phyloP scores from a whole-genome alignment of 495 filamentous ascomycete genomes.

The Tuber umbilicatum region DNA sequence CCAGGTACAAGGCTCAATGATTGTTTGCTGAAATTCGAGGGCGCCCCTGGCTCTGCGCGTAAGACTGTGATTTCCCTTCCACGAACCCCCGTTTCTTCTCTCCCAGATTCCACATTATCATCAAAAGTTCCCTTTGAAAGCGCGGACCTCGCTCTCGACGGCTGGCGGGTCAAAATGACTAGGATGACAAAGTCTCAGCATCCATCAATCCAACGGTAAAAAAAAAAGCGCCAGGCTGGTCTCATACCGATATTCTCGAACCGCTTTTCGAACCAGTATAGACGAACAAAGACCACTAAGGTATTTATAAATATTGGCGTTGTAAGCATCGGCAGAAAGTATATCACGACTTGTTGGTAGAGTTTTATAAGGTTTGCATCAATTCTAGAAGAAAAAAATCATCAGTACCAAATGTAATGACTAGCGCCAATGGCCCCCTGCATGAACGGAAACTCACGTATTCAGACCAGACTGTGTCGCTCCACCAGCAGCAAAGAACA shows the following conservation, averaged over 20 bases:
- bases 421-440: background rate
- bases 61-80: conserved; percentile 57
- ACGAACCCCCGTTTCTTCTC: conserved; percentile 53
- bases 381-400: conserved; percentile 46
- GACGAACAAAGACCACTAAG: conserved; percentile 77
- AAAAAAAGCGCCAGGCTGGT: background rate
- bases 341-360: conserved; percentile 73
- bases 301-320: conserved; percentile 89
- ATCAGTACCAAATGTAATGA: conserved; percentile 16
- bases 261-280: conserved; percentile 97
- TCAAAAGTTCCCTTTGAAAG: conserved; percentile 50
- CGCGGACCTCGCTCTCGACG: conserved; percentile 43
- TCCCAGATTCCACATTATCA: conserved; percentile 45
- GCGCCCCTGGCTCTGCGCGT: conserved; percentile 37
- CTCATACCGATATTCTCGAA: conserved; percentile 71
- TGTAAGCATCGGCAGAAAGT: conserved; percentile 61
- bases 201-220: background rate
- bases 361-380: conserved; percentile 66
- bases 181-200: background rate
- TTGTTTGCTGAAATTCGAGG: conserved; percentile 1
- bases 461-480: conserved; percentile 91
- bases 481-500: conserved; percentile 73
- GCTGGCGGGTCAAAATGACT: conserved; percentile 34
- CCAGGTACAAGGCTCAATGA: background rate
- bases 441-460: conserved; percentile 47